Evolutionary conservation across 139 green algal genomes (phyloP).

Genomic region (Astrephomene gubernaculifera): DNA sequence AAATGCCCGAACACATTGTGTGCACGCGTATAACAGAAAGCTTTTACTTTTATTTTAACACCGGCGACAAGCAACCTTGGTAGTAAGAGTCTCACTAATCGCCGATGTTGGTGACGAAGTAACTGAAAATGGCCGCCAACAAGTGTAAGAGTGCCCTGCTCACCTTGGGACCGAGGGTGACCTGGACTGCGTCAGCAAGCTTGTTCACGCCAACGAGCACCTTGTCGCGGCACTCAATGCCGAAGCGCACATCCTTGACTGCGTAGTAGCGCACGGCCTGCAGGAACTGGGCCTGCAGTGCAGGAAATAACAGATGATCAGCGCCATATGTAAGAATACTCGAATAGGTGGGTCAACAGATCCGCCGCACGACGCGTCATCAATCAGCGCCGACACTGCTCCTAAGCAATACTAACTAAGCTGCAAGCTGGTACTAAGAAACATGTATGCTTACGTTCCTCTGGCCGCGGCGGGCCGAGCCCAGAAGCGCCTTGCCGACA

Average conservation of each 20-base stretch:
- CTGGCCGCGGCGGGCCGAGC: slow-evolving; percentile 17
- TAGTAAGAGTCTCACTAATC: too few relatives aligned
- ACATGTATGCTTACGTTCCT: slow-evolving; percentile 7
- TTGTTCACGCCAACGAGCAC: slow-evolving; percentile 95
- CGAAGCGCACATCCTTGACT: slow-evolving; percentile 97
- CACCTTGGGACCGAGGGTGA: slow-evolving; percentile 98
- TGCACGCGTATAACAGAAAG: too few relatives aligned
- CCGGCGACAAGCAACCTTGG: too few relatives aligned
- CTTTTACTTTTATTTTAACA: too few relatives aligned
- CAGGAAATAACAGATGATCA: not conserved
- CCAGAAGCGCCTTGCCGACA: slow-evolving; percentile 31
- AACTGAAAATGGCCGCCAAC: too few relatives aligned
- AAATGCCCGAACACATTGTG: too few relatives aligned
- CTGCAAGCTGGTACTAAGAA: not conserved
- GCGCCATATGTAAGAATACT: not conserved
- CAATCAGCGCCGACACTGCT: slow-evolving; percentile 26
- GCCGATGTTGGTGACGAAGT: too few relatives aligned
- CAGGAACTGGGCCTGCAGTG: slow-evolving; percentile 41
- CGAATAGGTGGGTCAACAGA: not conserved
- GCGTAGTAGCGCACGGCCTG: slow-evolving; percentile 76
- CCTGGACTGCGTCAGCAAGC: slow-evolving; percentile 97
- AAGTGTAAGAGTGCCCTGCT: too few relatives aligned
- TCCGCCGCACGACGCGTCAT: slow-evolving; percentile 8
- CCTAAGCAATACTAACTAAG: too few relatives aligned
- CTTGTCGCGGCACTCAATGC: slow-evolving; percentile 89